Evolutionary conservation across 306 rosid genomes (phyloP).

Genomic region (Purshia tridentata): DNA sequence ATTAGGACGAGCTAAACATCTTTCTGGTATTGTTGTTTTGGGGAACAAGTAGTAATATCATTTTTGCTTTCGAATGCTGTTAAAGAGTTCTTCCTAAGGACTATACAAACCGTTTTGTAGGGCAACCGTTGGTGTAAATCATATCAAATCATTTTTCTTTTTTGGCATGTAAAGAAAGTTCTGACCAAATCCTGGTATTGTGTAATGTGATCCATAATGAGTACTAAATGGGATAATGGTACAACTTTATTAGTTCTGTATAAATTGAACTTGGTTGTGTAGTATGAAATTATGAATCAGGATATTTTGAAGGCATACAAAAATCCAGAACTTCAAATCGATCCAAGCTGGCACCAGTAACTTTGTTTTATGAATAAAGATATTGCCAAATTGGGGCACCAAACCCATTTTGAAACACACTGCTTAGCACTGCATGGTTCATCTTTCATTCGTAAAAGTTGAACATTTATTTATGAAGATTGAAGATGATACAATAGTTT

Average conservation of each 20-base stretch:
- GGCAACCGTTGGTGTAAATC: neutral
- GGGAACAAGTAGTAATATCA: neutral
- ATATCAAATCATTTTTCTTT: neutral
- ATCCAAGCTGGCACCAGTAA: neutral
- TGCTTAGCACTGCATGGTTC: neutral
- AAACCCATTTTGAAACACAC: neutral
- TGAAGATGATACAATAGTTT: conserved; percentile 11
- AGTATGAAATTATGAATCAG: neutral
- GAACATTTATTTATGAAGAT: conserved; percentile 1
- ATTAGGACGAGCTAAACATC: conserved; percentile 18
- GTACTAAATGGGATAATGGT: neutral
- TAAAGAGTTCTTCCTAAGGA: neutral
- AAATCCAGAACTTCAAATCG: neutral
- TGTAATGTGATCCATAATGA: neutral
- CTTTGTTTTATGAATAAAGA: neutral
- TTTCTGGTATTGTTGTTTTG: neutral
- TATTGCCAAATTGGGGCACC: neutral
- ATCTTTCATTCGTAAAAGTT: neutral
- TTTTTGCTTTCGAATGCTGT: neutral
- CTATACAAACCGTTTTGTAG: neutral
- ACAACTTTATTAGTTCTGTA: neutral
- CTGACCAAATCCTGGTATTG: neutral
- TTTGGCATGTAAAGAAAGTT: conserved; percentile 4
- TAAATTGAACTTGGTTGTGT: too few species aligned
- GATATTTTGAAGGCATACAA: neutral